Evolutionary conservation across 768 basidiomycete genomes (phyloP).

Genomic region (Termitomyces bulborhizus): DNA sequence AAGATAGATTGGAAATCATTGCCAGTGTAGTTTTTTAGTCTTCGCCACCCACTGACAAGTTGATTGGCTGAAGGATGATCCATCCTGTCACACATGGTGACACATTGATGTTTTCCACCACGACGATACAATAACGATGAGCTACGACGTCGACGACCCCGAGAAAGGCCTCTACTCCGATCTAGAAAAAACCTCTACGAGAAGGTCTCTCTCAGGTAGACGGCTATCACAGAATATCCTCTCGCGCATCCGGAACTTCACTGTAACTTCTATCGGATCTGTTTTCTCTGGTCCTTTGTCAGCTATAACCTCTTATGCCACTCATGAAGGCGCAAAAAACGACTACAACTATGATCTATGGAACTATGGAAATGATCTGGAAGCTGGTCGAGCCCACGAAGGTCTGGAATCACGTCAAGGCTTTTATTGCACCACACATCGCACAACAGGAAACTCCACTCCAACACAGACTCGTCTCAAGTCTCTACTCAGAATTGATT

Average conservation of each 20-base stretch:
- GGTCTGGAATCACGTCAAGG: slow-evolving; percentile 1
- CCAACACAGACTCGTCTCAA: slow-evolving; percentile 17
- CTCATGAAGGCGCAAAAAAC: slow-evolving; percentile 4
- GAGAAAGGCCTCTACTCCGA: slow-evolving; percentile 5
- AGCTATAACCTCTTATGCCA: slow-evolving; percentile 9
- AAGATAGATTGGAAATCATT: too few species aligned
- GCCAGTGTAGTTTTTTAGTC: neutral
- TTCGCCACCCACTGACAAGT: neutral
- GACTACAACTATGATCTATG: slow-evolving; percentile 2
- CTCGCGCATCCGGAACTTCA: slow-evolving; percentile 18
- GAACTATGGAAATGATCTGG: slow-evolving; percentile 11
- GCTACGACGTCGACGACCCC: slow-evolving; percentile 11
- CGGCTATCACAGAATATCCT: slow-evolving; percentile 12
- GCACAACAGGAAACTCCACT: slow-evolving; percentile 9
- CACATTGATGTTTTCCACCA: neutral
- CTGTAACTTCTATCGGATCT: slow-evolving; percentile 17
- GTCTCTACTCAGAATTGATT: slow-evolving; percentile 13
- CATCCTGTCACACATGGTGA: neutral
- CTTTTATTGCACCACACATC: neutral
- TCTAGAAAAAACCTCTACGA: neutral
- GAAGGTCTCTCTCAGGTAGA: neutral
- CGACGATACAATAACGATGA: slow-evolving; percentile 5
- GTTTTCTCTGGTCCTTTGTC: slow-evolving; percentile 16
- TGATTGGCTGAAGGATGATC: neutral
- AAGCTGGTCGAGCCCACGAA: slow-evolving; percentile 6